phyloP scores from a whole-genome alignment of 2,329 filamentous ascomycete genomes.

The Aspergillus ruber region DNA sequence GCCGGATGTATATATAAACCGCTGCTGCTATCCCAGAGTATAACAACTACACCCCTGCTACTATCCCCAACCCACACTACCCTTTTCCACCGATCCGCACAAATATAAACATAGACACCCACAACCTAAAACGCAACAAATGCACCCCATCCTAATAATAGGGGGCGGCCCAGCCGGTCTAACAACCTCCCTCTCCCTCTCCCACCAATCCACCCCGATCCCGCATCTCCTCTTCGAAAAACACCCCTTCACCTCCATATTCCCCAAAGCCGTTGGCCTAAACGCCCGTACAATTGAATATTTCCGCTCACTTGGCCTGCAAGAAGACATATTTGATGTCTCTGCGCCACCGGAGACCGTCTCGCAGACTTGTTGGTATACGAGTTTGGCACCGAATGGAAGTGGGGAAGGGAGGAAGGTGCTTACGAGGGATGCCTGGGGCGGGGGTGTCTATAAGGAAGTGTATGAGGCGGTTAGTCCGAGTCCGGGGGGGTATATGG shows the following conservation, averaged over 20 bases:
- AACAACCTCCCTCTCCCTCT: constrained; percentile 24
- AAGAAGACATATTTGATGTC: constrained; percentile 19
- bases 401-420: constrained; percentile 14
- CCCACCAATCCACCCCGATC: constrained; percentile 20
- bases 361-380: constrained; percentile 20
- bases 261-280: constrained; percentile 27
- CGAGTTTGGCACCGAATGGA: constrained; percentile 23
- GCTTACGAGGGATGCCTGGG: constrained; percentile 22
- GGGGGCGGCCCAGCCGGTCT: constrained; percentile 28
- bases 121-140: background rate
- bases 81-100: no score
- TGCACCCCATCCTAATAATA: constrained; percentile 11
- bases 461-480: constrained; percentile 14
- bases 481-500: constrained; percentile 23
- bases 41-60: no score
- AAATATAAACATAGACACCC: no score
- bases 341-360: constrained; percentile 18
- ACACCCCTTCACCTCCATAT: constrained; percentile 25
- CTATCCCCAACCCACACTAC: no score
- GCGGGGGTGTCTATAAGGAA: constrained; percentile 17
- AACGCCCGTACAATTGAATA: constrained; percentile 19
- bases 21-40: no score
- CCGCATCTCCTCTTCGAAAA: constrained; percentile 24
- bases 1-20: no score
- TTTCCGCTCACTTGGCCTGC: constrained; percentile 25